These are phyloP conservation scores for Backusella morwellensis DNA, from an alignment of 192 early-diverging fungal genomes.

Conservation along the genomic window DNA sequence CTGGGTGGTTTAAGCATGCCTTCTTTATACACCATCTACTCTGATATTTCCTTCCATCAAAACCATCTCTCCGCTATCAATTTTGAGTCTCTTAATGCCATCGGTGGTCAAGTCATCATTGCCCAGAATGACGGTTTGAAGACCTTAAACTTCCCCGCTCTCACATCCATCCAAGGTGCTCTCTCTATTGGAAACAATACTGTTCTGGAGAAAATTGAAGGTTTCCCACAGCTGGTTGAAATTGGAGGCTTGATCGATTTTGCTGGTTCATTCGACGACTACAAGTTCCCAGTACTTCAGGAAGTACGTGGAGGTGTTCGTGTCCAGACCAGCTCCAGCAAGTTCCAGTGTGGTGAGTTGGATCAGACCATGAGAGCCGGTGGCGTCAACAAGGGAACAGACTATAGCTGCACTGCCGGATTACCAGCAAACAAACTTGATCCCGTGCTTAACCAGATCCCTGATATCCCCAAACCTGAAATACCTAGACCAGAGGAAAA, in stretches of 20 bases:
- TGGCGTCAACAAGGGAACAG: conserved; percentile 22
- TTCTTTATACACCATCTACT: conserved; percentile 41
- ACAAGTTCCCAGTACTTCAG: conserved; percentile 50
- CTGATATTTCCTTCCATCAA: conserved; percentile 62
- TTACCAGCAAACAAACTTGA: conserved; percentile 7
- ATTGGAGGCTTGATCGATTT: conserved; percentile 57
- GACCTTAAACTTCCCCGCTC: conserved; percentile 51
- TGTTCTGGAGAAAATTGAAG: conserved; percentile 47
- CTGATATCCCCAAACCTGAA: not conserved
- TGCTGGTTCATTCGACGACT: conserved; percentile 56
- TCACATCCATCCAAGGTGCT: conserved; percentile 56
- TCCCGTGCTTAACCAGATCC: conserved; percentile 15
- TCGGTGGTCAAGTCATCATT: conserved; percentile 55
- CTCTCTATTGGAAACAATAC: conserved; percentile 70
- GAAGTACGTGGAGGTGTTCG: conserved; percentile 61
- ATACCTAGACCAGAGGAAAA: not conserved
- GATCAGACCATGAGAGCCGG: conserved; percentile 16
- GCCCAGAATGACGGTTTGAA: conserved; percentile 56
- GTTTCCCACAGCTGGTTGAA: conserved; percentile 53
- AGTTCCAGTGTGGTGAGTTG: conserved; percentile 43
- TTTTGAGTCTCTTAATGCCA: conserved; percentile 39
- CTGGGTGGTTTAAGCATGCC: conserved; percentile 39
- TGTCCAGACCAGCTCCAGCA: conserved; percentile 53
- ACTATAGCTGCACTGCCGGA: conserved; percentile 16
- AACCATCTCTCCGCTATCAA: conserved; percentile 51